phyloP scores from a whole-genome alignment of 345 rosid genomes.

The Ceriops tagal region DNA sequence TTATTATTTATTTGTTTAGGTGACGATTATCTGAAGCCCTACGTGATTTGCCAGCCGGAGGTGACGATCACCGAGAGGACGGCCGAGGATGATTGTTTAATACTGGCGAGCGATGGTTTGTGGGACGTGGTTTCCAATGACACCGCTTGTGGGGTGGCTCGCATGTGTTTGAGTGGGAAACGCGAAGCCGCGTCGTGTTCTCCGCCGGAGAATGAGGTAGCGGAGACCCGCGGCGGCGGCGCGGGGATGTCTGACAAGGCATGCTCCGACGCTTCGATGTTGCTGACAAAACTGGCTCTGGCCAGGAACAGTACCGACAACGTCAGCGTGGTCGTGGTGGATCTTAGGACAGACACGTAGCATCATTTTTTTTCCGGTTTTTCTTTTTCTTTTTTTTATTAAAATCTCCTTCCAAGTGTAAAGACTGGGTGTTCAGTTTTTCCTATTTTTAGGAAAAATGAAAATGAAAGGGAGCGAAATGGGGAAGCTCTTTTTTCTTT shows the following conservation, averaged over 20 bases:
- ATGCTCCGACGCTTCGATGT: slow-evolving; percentile 63
- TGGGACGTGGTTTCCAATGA: slow-evolving; percentile 48
- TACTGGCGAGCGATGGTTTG: slow-evolving; percentile 46
- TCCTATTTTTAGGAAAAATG: no score
- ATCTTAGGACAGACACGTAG: slow-evolving; percentile 53
- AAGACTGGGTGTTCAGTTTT: not conserved
- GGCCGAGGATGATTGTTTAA: slow-evolving; percentile 37
- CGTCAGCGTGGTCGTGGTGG: slow-evolving; percentile 80
- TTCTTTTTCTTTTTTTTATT: not conserved
- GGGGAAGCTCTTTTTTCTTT: no score
- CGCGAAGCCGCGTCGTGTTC: not conserved
- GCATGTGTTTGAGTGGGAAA: slow-evolving; percentile 30
- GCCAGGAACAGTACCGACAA: slow-evolving; percentile 76
- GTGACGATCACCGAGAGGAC: slow-evolving; percentile 29
- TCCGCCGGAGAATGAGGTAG: slow-evolving; percentile 6
- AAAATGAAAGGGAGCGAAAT: no score
- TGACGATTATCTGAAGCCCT: slow-evolving; percentile 42
- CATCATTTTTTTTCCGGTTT: not conserved
- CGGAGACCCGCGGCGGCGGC: slow-evolving; percentile 3
- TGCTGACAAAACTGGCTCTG: slow-evolving; percentile 72
- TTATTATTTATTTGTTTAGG: slow-evolving; percentile 16
- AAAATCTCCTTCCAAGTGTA: not conserved
- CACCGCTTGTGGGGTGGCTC: slow-evolving; percentile 29
- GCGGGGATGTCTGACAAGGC: slow-evolving; percentile 44
- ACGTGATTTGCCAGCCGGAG: slow-evolving; percentile 38